Evolutionary conservation across 768 basidiomycete species (phyloP).

Genomic region (Mycena kentingensis): DNA sequence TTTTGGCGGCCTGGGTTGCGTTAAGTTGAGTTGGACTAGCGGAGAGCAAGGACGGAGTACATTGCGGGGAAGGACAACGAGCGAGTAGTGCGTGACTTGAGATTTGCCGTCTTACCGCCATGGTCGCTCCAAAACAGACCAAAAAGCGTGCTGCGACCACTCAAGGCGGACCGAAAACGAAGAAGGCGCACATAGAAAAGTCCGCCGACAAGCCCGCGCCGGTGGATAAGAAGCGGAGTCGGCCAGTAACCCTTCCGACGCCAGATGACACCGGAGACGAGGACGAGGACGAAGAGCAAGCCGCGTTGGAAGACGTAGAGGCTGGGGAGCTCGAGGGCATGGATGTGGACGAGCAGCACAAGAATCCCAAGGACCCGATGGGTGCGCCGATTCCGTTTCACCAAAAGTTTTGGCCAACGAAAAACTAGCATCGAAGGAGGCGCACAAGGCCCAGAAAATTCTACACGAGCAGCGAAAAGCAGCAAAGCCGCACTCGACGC

Average conservation of each 20-base stretch:
- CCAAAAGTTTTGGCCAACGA: no score
- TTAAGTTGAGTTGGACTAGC: not conserved
- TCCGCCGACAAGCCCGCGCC: constrained; percentile 29
- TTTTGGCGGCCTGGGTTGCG: constrained; percentile 17
- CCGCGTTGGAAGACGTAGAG: constrained; percentile 37
- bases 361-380: constrained; percentile 53
- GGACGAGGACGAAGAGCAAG: constrained; percentile 33
- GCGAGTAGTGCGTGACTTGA: not conserved
- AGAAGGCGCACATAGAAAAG: constrained; percentile 54
- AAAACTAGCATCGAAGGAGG: constrained; percentile 68
- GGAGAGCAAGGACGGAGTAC: not conserved
- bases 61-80: not conserved
- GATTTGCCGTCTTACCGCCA: constrained; percentile 16
- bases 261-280: constrained; percentile 44
- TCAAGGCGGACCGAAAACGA: constrained; percentile 50
- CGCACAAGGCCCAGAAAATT: constrained; percentile 69
- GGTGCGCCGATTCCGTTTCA: constrained; percentile 40
- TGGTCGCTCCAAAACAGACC: constrained; percentile 45
- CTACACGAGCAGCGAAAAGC: constrained; percentile 71
- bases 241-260: constrained; percentile 52
- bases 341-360: constrained; percentile 30
- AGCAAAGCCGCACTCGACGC: constrained; percentile 72
- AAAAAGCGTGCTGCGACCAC: constrained; percentile 55
- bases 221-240: constrained; percentile 55
- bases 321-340: constrained; percentile 33